These are phyloP conservation scores for Scutellaria barbata DNA, from an alignment of 257 asterid genomes.

Conservation along the genomic window DNA sequence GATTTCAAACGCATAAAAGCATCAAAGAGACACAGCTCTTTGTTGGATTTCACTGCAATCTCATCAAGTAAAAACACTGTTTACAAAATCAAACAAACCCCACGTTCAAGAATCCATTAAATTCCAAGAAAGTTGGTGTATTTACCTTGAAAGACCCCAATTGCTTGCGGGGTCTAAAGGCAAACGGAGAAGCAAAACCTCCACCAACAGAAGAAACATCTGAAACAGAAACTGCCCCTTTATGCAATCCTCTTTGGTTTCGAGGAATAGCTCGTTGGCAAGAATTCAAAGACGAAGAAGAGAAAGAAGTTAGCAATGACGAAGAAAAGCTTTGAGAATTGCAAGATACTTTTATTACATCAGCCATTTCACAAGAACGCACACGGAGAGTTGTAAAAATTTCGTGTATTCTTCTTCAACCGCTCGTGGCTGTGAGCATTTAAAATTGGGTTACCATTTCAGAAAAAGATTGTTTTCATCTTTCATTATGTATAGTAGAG, in stretches of 20 bases:
- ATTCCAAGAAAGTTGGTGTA: constrained; percentile 25
- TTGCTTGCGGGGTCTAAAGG: constrained; percentile 50
- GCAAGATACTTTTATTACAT: constrained; percentile 50
- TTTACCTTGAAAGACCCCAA: constrained; percentile 65
- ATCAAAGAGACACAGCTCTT: not conserved
- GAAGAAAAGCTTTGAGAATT: constrained; percentile 58
- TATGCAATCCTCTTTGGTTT: constrained; percentile 44
- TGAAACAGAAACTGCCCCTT: constrained; percentile 50
- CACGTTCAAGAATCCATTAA: not conserved
- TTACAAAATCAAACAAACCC: constrained; percentile 11
- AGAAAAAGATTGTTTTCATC: constrained; percentile 12
- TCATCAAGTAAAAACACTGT: constrained; percentile 6
- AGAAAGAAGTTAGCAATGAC: constrained; percentile 53
- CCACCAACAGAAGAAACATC: too few species aligned
- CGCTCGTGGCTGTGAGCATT: constrained; percentile 4
- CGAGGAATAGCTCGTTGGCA: constrained; percentile 47
- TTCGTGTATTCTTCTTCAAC: not conserved
- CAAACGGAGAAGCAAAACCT: too few species aligned
- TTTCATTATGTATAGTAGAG: constrained; percentile 15
- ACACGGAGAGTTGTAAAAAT: not conserved
- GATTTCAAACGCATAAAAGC: not conserved
- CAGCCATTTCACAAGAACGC: constrained; percentile 59
- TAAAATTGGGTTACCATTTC: not conserved
- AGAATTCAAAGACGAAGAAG: constrained; percentile 56
- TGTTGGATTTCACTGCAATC: not conserved